These are phyloP conservation scores for Bremia lactucae DNA, from an alignment of 352 stramenopile species.

Conservation along the genomic window DNA sequence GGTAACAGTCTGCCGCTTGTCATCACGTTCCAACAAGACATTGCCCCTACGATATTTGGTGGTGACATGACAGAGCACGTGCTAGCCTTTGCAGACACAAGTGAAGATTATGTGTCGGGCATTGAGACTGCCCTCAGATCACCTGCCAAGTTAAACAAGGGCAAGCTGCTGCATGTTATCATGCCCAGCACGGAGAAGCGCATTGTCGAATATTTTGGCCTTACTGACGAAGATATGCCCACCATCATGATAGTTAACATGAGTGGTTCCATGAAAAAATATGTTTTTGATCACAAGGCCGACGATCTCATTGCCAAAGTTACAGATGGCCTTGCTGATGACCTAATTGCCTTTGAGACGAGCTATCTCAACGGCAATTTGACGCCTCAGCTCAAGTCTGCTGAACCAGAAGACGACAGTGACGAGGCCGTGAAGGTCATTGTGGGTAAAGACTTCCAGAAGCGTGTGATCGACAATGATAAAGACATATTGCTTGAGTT, in stretches of 20 bases:
- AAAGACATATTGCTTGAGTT: conserved; percentile 90
- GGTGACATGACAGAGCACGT: conserved; percentile 81
- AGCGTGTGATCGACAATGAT: conserved; percentile 79
- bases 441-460: conserved; percentile 86
- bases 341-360: conserved; percentile 68
- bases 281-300: conserved; percentile 60
- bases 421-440: conserved; percentile 88
- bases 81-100: conserved; percentile 75
- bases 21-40: conserved; percentile 84
- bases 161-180: conserved; percentile 85
- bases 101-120: conserved; percentile 50
- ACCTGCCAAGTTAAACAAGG: conserved; percentile 68
- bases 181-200: conserved; percentile 82
- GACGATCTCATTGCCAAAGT: conserved; percentile 71
- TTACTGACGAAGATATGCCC: conserved; percentile 81
- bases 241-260: conserved; percentile 87
- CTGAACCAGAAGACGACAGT: conserved; percentile 80
- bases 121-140: conserved; percentile 50
- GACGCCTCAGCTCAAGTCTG: conserved; percentile 88
- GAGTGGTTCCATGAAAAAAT: conserved; percentile 90
- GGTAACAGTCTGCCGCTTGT: conserved; percentile 82
- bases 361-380: conserved; percentile 82
- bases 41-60: conserved; percentile 86
- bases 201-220: conserved; percentile 90
- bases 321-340: conserved; percentile 26